These are phyloP conservation scores for Orbilia ellipsospora DNA, from an alignment of 2,329 filamentous ascomycete genomes.

Conservation along the genomic window DNA sequence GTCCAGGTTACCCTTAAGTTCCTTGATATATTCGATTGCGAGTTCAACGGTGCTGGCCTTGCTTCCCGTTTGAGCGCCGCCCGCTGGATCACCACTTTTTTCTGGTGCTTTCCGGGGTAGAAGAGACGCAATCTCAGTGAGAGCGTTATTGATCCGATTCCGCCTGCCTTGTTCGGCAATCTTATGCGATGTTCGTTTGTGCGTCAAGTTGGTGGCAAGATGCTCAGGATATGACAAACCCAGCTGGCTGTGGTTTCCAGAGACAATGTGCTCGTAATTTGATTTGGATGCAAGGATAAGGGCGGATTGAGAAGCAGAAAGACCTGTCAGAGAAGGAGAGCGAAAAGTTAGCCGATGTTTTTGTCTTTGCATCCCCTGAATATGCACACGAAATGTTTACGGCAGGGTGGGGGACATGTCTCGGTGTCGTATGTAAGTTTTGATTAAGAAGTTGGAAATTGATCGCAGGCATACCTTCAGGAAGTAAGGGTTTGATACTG, in stretches of 20 bases:
- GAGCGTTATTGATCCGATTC: constrained; percentile 92
- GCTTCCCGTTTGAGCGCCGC: constrained; percentile 66
- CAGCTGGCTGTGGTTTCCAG: constrained; percentile 83
- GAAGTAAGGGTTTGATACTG: constrained; percentile 89
- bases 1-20: constrained; percentile 77
- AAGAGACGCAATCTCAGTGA: constrained; percentile 89
- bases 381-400: neutral
- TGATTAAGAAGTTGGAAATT: neutral
- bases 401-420: constrained; percentile 31
- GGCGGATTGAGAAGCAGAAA: constrained; percentile 72
- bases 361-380: constrained; percentile 27
- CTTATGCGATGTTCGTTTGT: constrained; percentile 97
- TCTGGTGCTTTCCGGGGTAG: constrained; percentile 71
- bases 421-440: constrained; percentile 44
- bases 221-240: constrained; percentile 91
- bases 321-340: constrained; percentile 57
- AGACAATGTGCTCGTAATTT: constrained; percentile 96
- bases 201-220: constrained; percentile 91
- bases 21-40: constrained; percentile 94
- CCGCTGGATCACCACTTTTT: constrained; percentile 17
- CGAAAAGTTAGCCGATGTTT: constrained; percentile 44
- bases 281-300: constrained; percentile 90
- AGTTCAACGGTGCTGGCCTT: constrained; percentile 97
- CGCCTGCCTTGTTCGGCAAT: constrained; percentile 95
- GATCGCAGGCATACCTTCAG: constrained; percentile 69